Percentiles rank a stretch among this genome's conserved stretches.
Conservation (phyloP, 306 rosid species). For the Cucurbita argyrosperma region DNA sequence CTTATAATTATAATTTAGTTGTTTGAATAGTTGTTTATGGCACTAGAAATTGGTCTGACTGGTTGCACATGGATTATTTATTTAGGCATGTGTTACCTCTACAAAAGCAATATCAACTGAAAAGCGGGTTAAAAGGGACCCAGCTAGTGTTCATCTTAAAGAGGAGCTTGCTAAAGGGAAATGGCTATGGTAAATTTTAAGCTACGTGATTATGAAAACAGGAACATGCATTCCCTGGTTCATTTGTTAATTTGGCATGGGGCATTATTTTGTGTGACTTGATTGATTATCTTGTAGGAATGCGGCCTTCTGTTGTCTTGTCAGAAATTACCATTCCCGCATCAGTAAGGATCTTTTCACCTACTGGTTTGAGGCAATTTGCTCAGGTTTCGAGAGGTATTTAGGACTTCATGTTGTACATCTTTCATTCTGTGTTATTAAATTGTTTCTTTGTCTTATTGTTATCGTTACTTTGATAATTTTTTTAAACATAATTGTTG, state of each 20-base stretch:
- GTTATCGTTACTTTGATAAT: neutral
- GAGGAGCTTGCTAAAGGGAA: conserved; percentile 79
- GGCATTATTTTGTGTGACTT: neutral
- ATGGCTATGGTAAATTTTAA: conserved; percentile 78
- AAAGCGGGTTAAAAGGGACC: conserved; percentile 70
- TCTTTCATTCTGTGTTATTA: neutral
- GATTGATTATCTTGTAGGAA: conserved; percentile 31
- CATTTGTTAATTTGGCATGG: neutral
- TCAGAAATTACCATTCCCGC: conserved; percentile 37
- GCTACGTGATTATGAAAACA: neutral
- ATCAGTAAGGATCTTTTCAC: conserved; percentile 48
- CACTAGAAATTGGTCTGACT: neutral
- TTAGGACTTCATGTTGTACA: conserved; percentile 1
- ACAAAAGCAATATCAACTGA: conserved; percentile 44
- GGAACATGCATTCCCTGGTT: conserved; percentile 1
- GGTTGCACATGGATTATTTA: neutral
- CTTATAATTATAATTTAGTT: neutral
- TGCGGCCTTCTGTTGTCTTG: conserved; percentile 65
- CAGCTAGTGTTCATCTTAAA: conserved; percentile 46
- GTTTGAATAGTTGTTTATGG: neutral
- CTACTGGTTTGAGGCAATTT: conserved; percentile 79
- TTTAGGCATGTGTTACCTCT: conserved; percentile 59
- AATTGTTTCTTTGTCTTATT: neutral
- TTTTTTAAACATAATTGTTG: neutral
- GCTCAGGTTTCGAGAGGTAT: conserved; percentile 64